These are phyloP conservation scores for Anthracocystis setariae DNA, from an alignment of 1,284 basidiomycete genomes.

Conservation along the genomic window DNA sequence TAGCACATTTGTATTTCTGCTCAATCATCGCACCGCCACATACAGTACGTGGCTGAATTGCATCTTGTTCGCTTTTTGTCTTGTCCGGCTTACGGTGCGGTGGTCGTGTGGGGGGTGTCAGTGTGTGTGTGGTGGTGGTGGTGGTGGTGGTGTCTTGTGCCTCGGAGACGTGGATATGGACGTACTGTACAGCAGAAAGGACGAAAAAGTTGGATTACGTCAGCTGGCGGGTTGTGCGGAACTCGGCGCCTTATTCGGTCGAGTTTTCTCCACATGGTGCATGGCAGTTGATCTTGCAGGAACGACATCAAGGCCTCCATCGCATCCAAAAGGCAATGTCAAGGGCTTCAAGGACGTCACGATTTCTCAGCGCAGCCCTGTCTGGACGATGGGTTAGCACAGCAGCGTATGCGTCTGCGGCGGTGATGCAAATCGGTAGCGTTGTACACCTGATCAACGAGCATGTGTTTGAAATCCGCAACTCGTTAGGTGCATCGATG, in stretches of 20 bases:
- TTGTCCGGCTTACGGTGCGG: not conserved
- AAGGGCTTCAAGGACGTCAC: not conserved
- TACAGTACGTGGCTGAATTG: not conserved
- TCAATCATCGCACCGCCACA: not conserved
- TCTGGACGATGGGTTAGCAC: constrained; percentile 12
- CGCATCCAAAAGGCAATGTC: too few species aligned
- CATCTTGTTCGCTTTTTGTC: not conserved
- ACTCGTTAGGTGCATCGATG: constrained; percentile 61
- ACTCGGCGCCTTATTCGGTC: constrained; percentile 9
- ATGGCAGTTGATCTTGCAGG: too few species aligned
- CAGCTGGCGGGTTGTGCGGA: constrained; percentile 12
- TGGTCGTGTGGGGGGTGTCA: too few species aligned
- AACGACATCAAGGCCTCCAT: too few species aligned
- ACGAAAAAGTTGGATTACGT: constrained; percentile 14
- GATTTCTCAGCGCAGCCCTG: not conserved
- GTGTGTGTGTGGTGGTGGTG: constrained; percentile 1
- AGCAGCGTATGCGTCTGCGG: constrained; percentile 21
- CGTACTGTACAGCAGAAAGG: too few species aligned
- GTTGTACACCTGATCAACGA: constrained; percentile 49
- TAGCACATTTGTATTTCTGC: not conserved
- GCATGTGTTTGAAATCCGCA: constrained; percentile 54
- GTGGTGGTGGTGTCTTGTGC: too few species aligned
- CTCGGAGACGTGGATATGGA: too few species aligned
- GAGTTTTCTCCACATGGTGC: constrained; percentile 16
- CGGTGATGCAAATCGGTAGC: constrained; percentile 47